Conservation (phyloP, 2,329 filamentous ascomycete genomes). For the Microdochium paspali region DNA sequence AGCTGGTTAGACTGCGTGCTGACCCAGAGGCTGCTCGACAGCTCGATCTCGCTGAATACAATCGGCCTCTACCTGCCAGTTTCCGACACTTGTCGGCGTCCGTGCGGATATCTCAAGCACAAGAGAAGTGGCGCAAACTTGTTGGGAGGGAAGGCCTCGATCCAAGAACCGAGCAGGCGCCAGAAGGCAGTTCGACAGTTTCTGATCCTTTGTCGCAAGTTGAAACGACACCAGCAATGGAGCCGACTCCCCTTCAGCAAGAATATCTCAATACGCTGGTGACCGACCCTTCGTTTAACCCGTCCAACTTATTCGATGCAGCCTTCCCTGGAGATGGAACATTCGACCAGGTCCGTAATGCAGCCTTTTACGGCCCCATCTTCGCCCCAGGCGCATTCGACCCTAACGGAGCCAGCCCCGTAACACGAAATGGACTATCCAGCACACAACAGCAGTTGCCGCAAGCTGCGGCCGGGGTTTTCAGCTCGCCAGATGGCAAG, state of each 20-base stretch:
- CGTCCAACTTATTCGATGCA: conserved; percentile 22
- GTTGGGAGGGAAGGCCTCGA: conserved; percentile 23
- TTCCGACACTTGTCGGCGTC: conserved; percentile 37
- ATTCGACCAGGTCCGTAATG: neutral
- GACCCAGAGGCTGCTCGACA: conserved; percentile 38
- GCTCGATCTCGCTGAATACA: conserved; percentile 38
- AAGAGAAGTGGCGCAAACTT: conserved; percentile 41
- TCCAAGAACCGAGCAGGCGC: neutral
- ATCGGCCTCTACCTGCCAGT: conserved; percentile 30
- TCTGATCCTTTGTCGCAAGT: neutral
- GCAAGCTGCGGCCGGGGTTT: conserved; percentile 5
- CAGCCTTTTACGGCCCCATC: neutral
- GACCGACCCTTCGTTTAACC: conserved; percentile 23
- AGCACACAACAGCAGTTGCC: conserved; percentile 5
- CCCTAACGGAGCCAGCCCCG: neutral
- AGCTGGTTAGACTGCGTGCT: conserved; percentile 36
- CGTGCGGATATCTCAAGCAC: conserved; percentile 35
- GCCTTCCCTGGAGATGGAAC: conserved; percentile 8
- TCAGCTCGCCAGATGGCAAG: conserved; percentile 3
- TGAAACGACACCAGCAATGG: neutral
- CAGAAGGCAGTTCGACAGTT: no score
- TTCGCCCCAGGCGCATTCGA: neutral
- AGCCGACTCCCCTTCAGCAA: neutral
- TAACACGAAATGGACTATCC: no score
- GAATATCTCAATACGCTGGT: conserved; percentile 27